Evolutionary conservation across 129 eudicot species (phyloP).

Genomic region (Cynara cardunculus): DNA sequence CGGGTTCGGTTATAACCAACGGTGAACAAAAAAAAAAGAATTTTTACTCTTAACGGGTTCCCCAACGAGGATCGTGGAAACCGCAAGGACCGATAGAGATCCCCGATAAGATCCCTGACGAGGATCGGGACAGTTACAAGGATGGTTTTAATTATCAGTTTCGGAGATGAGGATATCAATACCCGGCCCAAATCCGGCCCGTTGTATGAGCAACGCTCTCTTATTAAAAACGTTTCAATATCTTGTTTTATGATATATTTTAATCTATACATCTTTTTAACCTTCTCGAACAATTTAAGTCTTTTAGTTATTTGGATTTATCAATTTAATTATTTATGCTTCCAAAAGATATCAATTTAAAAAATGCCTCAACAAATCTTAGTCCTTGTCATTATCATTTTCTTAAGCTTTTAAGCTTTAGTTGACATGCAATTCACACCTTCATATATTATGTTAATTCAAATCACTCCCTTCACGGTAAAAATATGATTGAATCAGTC

Average conservation of each 20-base stretch:
- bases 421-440: conserved; percentile 3
- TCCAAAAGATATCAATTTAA: neutral
- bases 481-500: neutral
- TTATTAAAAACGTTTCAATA: neutral
- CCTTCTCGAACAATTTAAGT: conserved; percentile 8
- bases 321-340: neutral
- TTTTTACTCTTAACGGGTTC: too few relatives aligned
- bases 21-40: too few relatives aligned
- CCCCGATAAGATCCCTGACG: too few relatives aligned
- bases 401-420: neutral
- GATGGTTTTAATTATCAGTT: too few relatives aligned
- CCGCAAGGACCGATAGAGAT: too few relatives aligned
- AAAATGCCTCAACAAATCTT: neutral
- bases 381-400: conserved; percentile 2
- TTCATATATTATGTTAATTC: neutral
- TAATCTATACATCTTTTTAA: neutral
- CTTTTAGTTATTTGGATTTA: conserved; percentile 1
- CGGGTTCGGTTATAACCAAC: too few relatives aligned
- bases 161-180: too few relatives aligned
- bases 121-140: too few relatives aligned
- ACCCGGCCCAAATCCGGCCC: too few relatives aligned
- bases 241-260: neutral
- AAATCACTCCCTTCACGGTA: neutral
- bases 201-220: too few relatives aligned
- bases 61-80: too few relatives aligned